These are phyloP conservation scores for Wickerhamiella hasegawae DNA, from an alignment of 805 yeast genomes.

Conservation along the genomic window DNA sequence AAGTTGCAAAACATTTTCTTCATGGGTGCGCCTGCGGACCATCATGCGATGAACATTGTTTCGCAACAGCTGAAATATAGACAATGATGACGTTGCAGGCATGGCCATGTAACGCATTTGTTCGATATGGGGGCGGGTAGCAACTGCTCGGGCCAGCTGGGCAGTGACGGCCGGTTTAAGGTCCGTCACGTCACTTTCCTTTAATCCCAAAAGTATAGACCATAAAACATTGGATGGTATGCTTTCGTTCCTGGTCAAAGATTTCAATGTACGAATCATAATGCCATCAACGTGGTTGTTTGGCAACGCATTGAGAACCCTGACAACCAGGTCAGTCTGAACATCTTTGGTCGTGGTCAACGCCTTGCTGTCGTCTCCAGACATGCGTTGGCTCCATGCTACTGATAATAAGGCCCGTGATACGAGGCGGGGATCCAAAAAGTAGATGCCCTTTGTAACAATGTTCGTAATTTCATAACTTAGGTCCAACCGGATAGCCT, in stretches of 20 bases:
- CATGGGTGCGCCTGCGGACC: slow-evolving; percentile 1
- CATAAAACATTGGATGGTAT: slow-evolving; percentile 16
- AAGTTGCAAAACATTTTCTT: slow-evolving; percentile 1
- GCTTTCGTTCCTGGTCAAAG: not conserved
- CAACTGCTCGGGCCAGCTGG: slow-evolving; percentile 7
- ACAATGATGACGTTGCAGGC: slow-evolving; percentile 9
- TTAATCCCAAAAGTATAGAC: slow-evolving; percentile 14
- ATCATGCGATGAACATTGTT: slow-evolving; percentile 6
- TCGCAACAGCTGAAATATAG: slow-evolving; percentile 10
- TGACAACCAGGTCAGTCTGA: slow-evolving; percentile 7
- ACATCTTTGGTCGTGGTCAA: slow-evolving; percentile 5
- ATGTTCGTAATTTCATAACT: slow-evolving; percentile 12
- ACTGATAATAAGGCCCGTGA: slow-evolving; percentile 15
- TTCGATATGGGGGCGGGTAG: slow-evolving; percentile 18
- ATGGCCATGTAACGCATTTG: slow-evolving; percentile 20
- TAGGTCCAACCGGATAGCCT: slow-evolving; percentile 6
- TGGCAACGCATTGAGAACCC: slow-evolving; percentile 4
- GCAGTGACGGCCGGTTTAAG: slow-evolving; percentile 5
- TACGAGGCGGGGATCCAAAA: slow-evolving; percentile 4
- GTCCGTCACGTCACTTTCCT: not conserved
- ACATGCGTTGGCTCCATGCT: slow-evolving; percentile 14
- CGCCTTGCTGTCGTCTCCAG: slow-evolving; percentile 2
- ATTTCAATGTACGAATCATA: not conserved
- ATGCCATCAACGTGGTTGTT: slow-evolving; percentile 4
- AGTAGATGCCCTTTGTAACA: slow-evolving; percentile 6